A percentile compares a stretch with the other conserved stretches of the same genome.
Evolutionary conservation across 805 yeast species (phyloP).

Genomic region (Wickerhamiella domercqiae): DNA sequence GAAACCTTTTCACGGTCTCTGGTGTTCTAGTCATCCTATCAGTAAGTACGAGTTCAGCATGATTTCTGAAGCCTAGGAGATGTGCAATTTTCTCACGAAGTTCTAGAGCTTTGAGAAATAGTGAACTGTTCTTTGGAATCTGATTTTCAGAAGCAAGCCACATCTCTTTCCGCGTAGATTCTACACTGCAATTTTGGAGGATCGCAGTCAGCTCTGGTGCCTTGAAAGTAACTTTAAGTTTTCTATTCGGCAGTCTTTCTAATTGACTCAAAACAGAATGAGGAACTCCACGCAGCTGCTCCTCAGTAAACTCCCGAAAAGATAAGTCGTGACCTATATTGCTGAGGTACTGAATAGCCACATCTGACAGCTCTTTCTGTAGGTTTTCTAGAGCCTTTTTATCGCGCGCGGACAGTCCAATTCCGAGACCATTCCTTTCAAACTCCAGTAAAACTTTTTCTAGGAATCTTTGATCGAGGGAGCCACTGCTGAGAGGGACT

Average conservation of each 20-base stretch:
- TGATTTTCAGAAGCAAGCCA: conserved; percentile 55
- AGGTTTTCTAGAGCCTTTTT: conserved; percentile 43
- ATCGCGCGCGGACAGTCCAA: conserved; percentile 33
- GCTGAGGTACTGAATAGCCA: conserved; percentile 42
- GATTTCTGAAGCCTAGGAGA: conserved; percentile 49
- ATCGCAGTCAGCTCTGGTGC: conserved; percentile 70
- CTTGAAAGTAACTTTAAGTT: conserved; percentile 57
- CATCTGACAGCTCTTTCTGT: conserved; percentile 42
- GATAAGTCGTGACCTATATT: conserved; percentile 61
- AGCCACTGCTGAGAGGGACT: conserved; percentile 23
- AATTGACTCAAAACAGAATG: conserved; percentile 44
- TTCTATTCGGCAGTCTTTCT: conserved; percentile 30
- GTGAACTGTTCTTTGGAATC: conserved; percentile 41
- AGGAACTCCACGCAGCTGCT: conserved; percentile 64
- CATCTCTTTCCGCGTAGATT: conserved; percentile 52
- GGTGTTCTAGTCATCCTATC: conserved; percentile 68
- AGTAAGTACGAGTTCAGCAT: conserved; percentile 56
- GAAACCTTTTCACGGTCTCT: conserved; percentile 42
- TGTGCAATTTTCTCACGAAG: conserved; percentile 48
- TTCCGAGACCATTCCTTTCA: conserved; percentile 52
- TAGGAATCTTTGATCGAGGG: conserved; percentile 42
- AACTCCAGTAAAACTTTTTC: conserved; percentile 42
- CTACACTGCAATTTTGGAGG: conserved; percentile 50
- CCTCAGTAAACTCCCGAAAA: conserved; percentile 40
- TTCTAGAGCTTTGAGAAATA: conserved; percentile 44